Conservation (phyloP, 768 basidiomycete genomes). For the Termitomyces sp. region DNA sequence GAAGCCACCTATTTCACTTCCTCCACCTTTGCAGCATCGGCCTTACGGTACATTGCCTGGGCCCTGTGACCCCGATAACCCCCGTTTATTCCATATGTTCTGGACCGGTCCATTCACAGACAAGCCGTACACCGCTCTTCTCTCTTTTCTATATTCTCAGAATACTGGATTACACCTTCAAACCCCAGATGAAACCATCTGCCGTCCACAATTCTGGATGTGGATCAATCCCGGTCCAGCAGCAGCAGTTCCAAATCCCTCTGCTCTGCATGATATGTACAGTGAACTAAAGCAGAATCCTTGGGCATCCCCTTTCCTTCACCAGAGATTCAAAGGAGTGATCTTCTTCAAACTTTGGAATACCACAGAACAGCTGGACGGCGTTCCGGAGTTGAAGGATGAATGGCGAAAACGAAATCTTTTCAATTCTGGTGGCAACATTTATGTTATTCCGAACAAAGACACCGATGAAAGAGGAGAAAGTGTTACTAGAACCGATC, state of each 20-base stretch:
- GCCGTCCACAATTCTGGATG: slow-evolving; percentile 92
- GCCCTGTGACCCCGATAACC: slow-evolving; percentile 81
- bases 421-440: slow-evolving; percentile 85
- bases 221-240: slow-evolving; percentile 99
- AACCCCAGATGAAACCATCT: slow-evolving; percentile 48
- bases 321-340: slow-evolving; percentile 86
- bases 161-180: slow-evolving; percentile 80
- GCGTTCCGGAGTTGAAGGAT: slow-evolving; percentile 81
- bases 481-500: slow-evolving; percentile 27
- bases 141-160: slow-evolving; percentile 96
- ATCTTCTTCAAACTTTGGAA: slow-evolving; percentile 98
- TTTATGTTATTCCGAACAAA: slow-evolving; percentile 59
- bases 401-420: slow-evolving; percentile 86
- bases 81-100: slow-evolving; percentile 96
- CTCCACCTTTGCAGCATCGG: slow-evolving; percentile 47
- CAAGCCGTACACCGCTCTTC: slow-evolving; percentile 93
- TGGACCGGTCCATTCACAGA: slow-evolving; percentile 99
- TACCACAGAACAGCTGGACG: slow-evolving; percentile 94
- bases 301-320: slow-evolving; percentile 94
- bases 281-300: slow-evolving; percentile 78
- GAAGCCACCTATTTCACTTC: slow-evolving; percentile 40
- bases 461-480: slow-evolving; percentile 17
- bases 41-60: slow-evolving; percentile 53
- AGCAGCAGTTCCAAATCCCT: slow-evolving; percentile 81
- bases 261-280: slow-evolving; percentile 80